Base-by-base conservation (phyloP, 1,284 basidiomycete genomes). In the Heliocybe sulcata region DNA sequence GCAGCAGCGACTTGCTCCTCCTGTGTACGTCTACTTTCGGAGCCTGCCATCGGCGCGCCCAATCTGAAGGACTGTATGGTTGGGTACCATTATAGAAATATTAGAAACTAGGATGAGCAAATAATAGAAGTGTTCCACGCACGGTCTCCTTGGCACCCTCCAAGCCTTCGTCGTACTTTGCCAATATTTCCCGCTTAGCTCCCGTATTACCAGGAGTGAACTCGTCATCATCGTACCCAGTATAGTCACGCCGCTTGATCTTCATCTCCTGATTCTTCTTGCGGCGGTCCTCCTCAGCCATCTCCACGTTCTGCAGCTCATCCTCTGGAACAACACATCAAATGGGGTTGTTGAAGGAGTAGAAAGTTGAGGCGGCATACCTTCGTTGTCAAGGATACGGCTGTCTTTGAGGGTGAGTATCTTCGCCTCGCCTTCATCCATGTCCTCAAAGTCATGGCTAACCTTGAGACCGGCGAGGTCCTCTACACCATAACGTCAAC, bases 341-440 rank as follows among this genome's bases (percentile, higher is more conserved):
- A 60, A 42, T 59, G 54, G 45, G 57, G 51, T 48, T 25, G 38
- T n/a, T 33, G 12, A 23, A 49, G n/a, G n/a, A n/a, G n/a, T n/a
- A n/a, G n/a, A n/a, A n/a, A n/a, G n/a, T n/a, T n/a, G n/a, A n/a
- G n/a, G 47, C 2, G 12, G 60, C 75, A 57, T 63, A 87, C 92
- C 93, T 77, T 97, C 94, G 58, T 92, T 90, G 63, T 92, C 94
- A 29, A 99, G 85, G 55, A 99, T 90, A 35, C 90, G 84, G 63
- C 87, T 89, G 68, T 99, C 97, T 80, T 96, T 95, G 64, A 99
- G 77, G 1, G 97, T 99, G 61, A 99, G 85, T 73, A 99, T 92
- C 58, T 87, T 85, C 61, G 93, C 94, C 70, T 97, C 90, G 61
- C 97, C 96, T 68, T 94, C 93, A 57, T 87, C 88, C 70, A 98